phyloP scores from a whole-genome alignment of 768 basidiomycete species.

The Dioszegia crocea region DNA sequence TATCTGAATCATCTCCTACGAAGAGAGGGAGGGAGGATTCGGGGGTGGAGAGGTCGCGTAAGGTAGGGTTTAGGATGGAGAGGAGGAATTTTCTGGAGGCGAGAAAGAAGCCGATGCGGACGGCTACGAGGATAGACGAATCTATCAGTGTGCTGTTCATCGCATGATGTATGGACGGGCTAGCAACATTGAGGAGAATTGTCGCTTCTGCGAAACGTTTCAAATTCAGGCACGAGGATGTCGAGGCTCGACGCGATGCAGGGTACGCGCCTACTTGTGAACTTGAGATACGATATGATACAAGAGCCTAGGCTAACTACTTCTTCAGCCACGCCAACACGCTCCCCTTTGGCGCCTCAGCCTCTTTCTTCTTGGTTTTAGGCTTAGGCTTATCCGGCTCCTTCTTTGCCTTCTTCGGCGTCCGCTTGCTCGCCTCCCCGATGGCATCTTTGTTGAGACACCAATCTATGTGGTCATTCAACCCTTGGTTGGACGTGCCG shows the following conservation, averaged over 20 bases:
- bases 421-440: slow-evolving; percentile 51
- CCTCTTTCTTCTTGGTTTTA: too few species aligned
- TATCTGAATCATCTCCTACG: neutral
- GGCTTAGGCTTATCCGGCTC: slow-evolving; percentile 16
- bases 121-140: neutral
- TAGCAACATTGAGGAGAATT: too few species aligned
- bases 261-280: too few species aligned
- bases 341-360: slow-evolving; percentile 15
- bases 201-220: too few species aligned
- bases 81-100: slow-evolving; percentile 28
- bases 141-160: neutral
- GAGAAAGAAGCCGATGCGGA: slow-evolving; percentile 1
- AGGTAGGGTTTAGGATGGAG: slow-evolving; percentile 36
- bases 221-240: too few species aligned
- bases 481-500: slow-evolving; percentile 63
- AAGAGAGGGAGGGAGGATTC: slow-evolving; percentile 4
- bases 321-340: slow-evolving; percentile 22
- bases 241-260: too few species aligned
- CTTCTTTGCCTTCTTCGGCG: slow-evolving; percentile 21
- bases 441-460: slow-evolving; percentile 79
- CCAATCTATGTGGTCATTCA: slow-evolving; percentile 86
- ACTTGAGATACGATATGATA: too few species aligned
- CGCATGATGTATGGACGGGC: neutral
- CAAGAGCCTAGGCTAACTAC: too few species aligned
- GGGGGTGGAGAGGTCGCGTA: slow-evolving; percentile 37